Base-by-base conservation (phyloP, 257 asterid species). In the Cordia subcordata region DNA sequence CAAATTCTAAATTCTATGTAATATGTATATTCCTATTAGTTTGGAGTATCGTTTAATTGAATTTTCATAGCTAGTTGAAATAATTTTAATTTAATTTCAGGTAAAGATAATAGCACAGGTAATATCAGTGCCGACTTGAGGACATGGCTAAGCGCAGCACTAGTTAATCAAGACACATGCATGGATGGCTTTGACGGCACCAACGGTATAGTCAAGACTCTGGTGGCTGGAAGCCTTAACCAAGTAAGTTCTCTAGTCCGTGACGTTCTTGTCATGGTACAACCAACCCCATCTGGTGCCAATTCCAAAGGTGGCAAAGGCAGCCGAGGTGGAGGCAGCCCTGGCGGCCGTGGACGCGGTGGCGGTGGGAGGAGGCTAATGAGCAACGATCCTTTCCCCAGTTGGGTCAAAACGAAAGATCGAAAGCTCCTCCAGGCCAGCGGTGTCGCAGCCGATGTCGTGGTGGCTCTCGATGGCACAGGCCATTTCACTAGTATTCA, bases 121-220 rank as follows among this genome's bases (percentile, higher is more conserved):
- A 70, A 75, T 72, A 16, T 77, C 37, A 58, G 75, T 44, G 72
- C 63, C 21, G 89, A 82, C 68, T n/a, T 82, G 58, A 72, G 71
- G 38, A 74, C 85, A 58, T 82, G 85, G 85, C 32, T 82, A 15
- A 79, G 84, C 37, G 89, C 76, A 33, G 78, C 86, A n/a, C 35
- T 82, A 18, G 61, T 58, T 44, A 82, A 82, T 64, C 84, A 79
- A 74, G 85, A 82, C 65, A 82, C 81, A 11, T 82, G 83, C 64
- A 49, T 52, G 8, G 78, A 84, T 13, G 87, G 87, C 40, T 84
- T 90, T 35, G 87, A 79, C 0, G 96, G 85, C 19, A 81, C 94
- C 10, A 67, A 77, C 47, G 65, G 79, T n/a, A 15, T 81, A 17
- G 71, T 83, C 55, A 81, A 78, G 37, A 61, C 13, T 57, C 18